Evolutionary conservation across 805 yeast species (phyloP), one percentile per base, ranked within the genome.

Genomic region (Teunomyces funiuensis): DNA sequence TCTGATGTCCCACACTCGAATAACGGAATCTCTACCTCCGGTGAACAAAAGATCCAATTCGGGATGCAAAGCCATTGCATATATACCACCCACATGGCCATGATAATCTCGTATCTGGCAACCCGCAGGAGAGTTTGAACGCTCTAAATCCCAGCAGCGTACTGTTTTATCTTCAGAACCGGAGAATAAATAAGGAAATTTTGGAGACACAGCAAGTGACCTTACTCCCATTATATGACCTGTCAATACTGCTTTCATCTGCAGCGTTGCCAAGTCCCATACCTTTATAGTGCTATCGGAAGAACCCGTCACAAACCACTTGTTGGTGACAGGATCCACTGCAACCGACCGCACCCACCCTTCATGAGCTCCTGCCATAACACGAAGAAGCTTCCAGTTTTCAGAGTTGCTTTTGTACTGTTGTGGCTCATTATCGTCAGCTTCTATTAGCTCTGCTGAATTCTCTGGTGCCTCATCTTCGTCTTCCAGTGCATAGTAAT

Each of bases 81-180:
- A 88, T 2, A 93, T 87, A 3, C 96, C 95, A 22, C 95, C 87
- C 18, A 88, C 71, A 65, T 93, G 99, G 3, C 99, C 99, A 64
- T 90, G 95, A 61, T 88, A 93, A 53, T 89, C 88, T 42, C 97
- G 70, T 3, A 89, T 77, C 50, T 67, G 71, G 45, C 72, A 66
- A 8, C 76, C 76, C 10, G 65, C 55, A 1, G 60, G 46, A 2
- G 87, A 80, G 51, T 79, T 79, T 53, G 90, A 88, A 54, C 81
- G 78, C 60, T 91, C 98, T 51, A 93, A 71, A 67, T 93, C 99
- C 97, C 98, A 93, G 62, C 98, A 90, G 57, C 88, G 80, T 7
- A 89, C 88, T 18, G 89, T 74, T 60, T 90, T 90, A 60, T 93
- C 99, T 57, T 93, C 98, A 33, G 96, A 85, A 17, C 93, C 90